These are phyloP conservation scores for Orbilia blumenaviensis DNA, from an alignment of 2,329 filamentous ascomycete genomes.

Conservation along the genomic window DNA sequence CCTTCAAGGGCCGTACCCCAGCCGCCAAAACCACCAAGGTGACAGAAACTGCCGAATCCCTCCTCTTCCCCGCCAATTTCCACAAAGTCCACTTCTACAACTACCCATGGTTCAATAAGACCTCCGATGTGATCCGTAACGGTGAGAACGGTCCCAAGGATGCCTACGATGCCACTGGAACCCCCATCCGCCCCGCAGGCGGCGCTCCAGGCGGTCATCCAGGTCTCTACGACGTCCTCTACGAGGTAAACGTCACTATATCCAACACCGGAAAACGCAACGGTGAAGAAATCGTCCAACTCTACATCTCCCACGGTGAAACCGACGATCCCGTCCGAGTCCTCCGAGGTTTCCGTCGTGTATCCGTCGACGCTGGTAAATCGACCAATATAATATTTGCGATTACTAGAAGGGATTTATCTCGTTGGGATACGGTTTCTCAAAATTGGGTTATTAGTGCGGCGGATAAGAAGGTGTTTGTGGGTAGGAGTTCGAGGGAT, in stretches of 20 bases:
- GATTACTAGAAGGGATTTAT: slow-evolving; percentile 74
- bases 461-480: slow-evolving; percentile 59
- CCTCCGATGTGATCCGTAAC: slow-evolving; percentile 70
- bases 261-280: slow-evolving; percentile 73
- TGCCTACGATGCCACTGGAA: slow-evolving; percentile 67
- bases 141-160: slow-evolving; percentile 71
- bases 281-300: slow-evolving; percentile 78
- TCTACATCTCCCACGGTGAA: slow-evolving; percentile 84
- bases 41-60: slow-evolving; percentile 71
- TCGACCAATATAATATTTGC: slow-evolving; percentile 67
- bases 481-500: slow-evolving; percentile 50
- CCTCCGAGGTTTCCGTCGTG: slow-evolving; percentile 82
- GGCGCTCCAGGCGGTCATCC: slow-evolving; percentile 70
- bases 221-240: slow-evolving; percentile 74
- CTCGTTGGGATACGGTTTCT: slow-evolving; percentile 73
- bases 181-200: slow-evolving; percentile 71
- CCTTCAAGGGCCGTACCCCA: slow-evolving; percentile 65
- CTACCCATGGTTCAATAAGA: slow-evolving; percentile 76
- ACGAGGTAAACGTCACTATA: slow-evolving; percentile 73
- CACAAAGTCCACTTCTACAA: slow-evolving; percentile 67
- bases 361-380: slow-evolving; percentile 73
- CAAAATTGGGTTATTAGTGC: slow-evolving; percentile 75
- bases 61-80: slow-evolving; percentile 70
- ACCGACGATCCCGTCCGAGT: slow-evolving; percentile 72
- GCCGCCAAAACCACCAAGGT: slow-evolving; percentile 66